Base-by-base conservation (phyloP, 2,329 filamentous ascomycete species). In the Apiospora sp. region DNA sequence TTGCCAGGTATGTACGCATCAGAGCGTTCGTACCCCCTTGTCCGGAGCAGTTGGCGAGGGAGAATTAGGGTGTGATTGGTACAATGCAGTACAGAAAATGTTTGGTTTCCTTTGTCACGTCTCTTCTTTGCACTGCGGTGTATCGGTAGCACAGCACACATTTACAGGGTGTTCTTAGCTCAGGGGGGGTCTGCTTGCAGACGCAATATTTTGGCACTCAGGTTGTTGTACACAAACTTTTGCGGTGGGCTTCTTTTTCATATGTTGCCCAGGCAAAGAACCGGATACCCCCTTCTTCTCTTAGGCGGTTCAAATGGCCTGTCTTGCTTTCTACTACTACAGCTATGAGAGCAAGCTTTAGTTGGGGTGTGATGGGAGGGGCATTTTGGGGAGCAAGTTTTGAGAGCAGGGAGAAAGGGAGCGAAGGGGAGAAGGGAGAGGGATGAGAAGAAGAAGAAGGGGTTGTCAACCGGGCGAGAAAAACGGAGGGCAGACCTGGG, bases 41-140 rank as follows among this genome's bases (percentile, higher is more conserved):
- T 24, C 34, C 22, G 58, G 34, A 64, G 22, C 8, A 41, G 58
- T 64, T 64, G 58, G 58, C 22, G 54, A 12, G n/a, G 58, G 58
- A 41, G 34, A 34, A 24, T 41, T n/a, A 41, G 10, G 58, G 34
- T 64, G 34, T 41, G 22, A 19, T 64, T n/a, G 58, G 58, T 68
- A 48, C 68, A 44, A 70, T 41, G 68, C 46, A 51, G 68, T 54
- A 70, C 68, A 70, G 34, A 70, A 70, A 70, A 51, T 70, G 27
- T 54, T 70, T 70, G 68, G 68, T 70, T 70, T 70, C 68, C 44
- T 70, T 70, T 70, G 68, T 70, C 48, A 54, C 30, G 24, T 70
- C 37, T 70, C 68, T 70, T 70, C 68, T 69, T 22, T 69, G 44
- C 44, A 49, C 27, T 69, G 67, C 67, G 58, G 58, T 64, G 58